phyloP scores from a whole-genome alignment of 2,329 filamentous ascomycete genomes.

The Neoascochyta sp. region DNA sequence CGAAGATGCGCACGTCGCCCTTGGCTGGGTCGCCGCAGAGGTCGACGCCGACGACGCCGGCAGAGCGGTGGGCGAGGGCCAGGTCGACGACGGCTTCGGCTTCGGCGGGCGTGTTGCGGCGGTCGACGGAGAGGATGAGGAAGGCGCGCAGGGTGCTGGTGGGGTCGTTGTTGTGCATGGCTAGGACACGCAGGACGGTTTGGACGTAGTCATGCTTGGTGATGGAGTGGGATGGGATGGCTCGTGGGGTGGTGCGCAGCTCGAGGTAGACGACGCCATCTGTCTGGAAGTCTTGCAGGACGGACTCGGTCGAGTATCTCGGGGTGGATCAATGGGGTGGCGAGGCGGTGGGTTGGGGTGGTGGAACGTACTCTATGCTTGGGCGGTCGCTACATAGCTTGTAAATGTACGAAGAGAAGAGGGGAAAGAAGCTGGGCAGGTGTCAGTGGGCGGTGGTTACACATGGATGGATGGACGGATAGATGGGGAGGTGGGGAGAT shows the following conservation, averaged over 20 bases:
- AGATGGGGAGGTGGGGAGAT: too few relatives aligned
- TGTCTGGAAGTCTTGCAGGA: constrained; percentile 55
- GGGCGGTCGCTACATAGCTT: constrained; percentile 62
- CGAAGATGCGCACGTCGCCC: constrained; percentile 60
- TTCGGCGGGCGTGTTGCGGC: constrained; percentile 56
- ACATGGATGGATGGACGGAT: too few relatives aligned
- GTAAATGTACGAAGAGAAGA: constrained; percentile 79
- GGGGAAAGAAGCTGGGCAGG: constrained; percentile 61
- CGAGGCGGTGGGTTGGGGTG: neutral
- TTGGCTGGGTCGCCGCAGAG: constrained; percentile 71
- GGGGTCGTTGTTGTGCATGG: constrained; percentile 44
- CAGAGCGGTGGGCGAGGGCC: constrained; percentile 52
- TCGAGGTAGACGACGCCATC: constrained; percentile 78
- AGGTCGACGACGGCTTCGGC: constrained; percentile 63
- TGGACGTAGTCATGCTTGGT: constrained; percentile 62
- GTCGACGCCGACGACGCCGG: constrained; percentile 69
- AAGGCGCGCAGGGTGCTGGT: constrained; percentile 53
- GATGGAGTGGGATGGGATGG: constrained; percentile 52
- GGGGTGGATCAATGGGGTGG: constrained; percentile 10
- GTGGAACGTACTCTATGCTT: constrained; percentile 54
- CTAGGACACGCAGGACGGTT: constrained; percentile 63
- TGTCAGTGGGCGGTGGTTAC: constrained; percentile 21
- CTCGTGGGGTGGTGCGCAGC: constrained; percentile 73
- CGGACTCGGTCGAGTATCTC: constrained; percentile 59
- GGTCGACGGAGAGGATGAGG: constrained; percentile 73